Base-by-base conservation (phyloP, 2,329 filamentous ascomycete genomes). In the Neospermospora avenae region DNA sequence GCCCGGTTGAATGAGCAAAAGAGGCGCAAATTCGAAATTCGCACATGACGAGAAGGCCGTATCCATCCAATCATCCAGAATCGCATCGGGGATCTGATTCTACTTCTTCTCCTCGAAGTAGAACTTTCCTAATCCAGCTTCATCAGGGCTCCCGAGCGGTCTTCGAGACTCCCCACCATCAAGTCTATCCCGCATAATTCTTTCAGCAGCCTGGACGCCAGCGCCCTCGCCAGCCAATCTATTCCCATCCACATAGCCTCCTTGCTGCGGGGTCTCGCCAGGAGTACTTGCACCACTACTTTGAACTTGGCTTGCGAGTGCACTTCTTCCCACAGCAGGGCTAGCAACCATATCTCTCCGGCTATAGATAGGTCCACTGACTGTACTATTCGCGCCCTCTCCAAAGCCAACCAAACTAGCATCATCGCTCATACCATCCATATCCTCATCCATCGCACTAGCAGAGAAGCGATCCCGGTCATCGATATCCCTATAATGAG, bases 391-490 rank as follows among this genome's bases (percentile, higher is more conserved):
- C 10, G 93, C 93, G 35, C 93, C 93, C 74, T 97, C 93, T 53
- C 93, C 93, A 68, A 97, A 97, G 0, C 89, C 93, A 10, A 97
- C 93, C 5, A 97, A 80, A 64, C 89, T 93, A 2, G 88, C 90
- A 55, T 96, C 91, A 68, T 96, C 92, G 68, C 90, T 93, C 81
- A 95, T 88, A 61, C 89, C 90, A 49, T 70, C 68, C 54, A 67
- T 57, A 54, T 70, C 70, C 35, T 69, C 66, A 59, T 85, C 82
- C 79, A 84, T 83, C 25, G 78, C 76, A 41, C 71, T 70, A 14
- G 67, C 68, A 45, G 78, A 58, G 70, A 72, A 67, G 72, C 75
- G 58, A 65, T 72, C 52, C 60, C 74, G 20, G 72, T 77, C 69
- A 74, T 77, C 85, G 56, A 84, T 80, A 64, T 83, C 83, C 55